Percentiles rank a stretch among this genome's conserved stretches.
phyloP scores from a whole-genome alignment of 257 asterid genomes.

The Scutellaria minor region DNA sequence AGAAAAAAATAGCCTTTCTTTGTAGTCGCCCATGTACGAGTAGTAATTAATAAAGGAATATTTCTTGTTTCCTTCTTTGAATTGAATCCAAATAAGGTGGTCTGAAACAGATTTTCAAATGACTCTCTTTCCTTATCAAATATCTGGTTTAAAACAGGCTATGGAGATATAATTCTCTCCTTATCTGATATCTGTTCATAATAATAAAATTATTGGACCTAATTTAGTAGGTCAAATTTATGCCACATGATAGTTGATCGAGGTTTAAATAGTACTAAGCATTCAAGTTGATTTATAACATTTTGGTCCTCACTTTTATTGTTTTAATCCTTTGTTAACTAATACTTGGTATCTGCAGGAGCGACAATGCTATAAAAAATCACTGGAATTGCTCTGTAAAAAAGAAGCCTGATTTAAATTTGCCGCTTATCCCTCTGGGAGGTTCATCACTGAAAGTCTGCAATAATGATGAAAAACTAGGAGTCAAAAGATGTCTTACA shows the following conservation, averaged over 20 bases:
- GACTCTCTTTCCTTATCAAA: background rate
- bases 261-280: background rate
- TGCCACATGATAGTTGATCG: background rate
- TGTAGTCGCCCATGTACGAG: background rate
- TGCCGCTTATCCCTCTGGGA: constrained; percentile 43
- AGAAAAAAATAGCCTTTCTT: background rate
- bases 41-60: background rate
- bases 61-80: background rate
- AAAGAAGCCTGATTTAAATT: constrained; percentile 58
- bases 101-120: background rate
- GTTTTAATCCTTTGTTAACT: background rate
- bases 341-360: constrained; percentile 48
- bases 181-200: background rate
- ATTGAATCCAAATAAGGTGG: background rate
- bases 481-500: constrained; percentile 23
- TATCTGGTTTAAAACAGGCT: background rate
- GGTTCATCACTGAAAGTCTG: constrained; percentile 31
- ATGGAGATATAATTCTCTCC: background rate
- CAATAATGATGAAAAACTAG: constrained; percentile 39
- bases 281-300: background rate
- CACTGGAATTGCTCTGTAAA: constrained; percentile 77
- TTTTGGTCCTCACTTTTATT: background rate
- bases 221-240: constrained; percentile 8
- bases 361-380: constrained; percentile 80
- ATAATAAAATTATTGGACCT: background rate